Base-by-base conservation (phyloP, 179 eudicot species). In the Vitellaria paradoxa region DNA sequence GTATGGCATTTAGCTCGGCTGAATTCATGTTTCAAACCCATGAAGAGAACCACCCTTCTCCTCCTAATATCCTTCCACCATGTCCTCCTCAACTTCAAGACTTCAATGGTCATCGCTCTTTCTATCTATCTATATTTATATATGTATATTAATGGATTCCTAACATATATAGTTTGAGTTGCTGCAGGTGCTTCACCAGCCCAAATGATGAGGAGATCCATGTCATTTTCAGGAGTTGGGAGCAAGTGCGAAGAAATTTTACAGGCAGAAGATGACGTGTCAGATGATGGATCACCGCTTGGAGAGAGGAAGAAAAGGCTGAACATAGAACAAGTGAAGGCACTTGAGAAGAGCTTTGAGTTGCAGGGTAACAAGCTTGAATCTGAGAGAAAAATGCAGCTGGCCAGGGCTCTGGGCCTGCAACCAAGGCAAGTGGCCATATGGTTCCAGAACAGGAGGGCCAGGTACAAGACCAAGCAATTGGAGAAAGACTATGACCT, bases 361-460 rank as follows among this genome's bases (percentile, higher is more conserved):
- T 65, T 85, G 37, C 37, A 30, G 59, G 91, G 91, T 0, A 91
- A 93, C 71, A 93, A 91, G 76, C 80, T 93, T 2, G 97, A 93
- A 75, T 91, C 97, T 0, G 97, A 91, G 75, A 85, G 96, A 78
- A 93, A 93, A 77, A 17, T 86, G 73, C 91, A 89, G 78, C 72
- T 93, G 70, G 97, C 96, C 30, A 85, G 92, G 77, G 97, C 96
- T 5, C 73, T 93, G 10, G 91, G 92, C 5, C 78, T 93, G 64
- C 96, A 93, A 24, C 97, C 97, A 1, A 84, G 97, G 37, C 97
- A 93, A 76, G 85, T 93, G 1, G 96, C 96, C 3, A 91, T 93
- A 49, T 93, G 97, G 97, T 93, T 91, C 81, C 97, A 93, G 76
- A 93, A 93, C 83, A 69, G 96, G 50, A 84, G 97, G 66, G 97